A percentile compares a stretch with the other conserved stretches of the same genome.
Conservation (phyloP, 441 rosid species). For the Brassica hybrid region DNA sequence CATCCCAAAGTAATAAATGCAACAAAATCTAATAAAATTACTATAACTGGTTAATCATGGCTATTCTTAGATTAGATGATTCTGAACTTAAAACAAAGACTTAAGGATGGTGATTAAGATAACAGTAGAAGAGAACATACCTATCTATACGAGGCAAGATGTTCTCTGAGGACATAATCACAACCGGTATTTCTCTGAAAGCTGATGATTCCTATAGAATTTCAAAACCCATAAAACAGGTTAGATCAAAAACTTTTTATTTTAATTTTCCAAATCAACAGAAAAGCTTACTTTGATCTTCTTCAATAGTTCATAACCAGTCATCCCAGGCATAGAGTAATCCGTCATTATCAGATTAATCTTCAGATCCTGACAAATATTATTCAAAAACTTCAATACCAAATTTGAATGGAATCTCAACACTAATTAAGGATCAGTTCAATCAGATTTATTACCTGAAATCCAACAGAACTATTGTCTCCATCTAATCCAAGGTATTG, state of each 20-base stretch:
- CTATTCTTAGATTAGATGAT: background rate
- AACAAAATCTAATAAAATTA: conserved; percentile 15
- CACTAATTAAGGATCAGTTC: background rate
- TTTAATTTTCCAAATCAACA: background rate
- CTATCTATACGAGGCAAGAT: conserved; percentile 84
- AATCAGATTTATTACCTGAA: conserved; percentile 38
- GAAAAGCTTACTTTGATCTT: conserved; percentile 64
- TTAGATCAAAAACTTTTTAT: conserved; percentile 10
- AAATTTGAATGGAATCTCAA: conserved; percentile 8
- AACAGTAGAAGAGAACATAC: conserved; percentile 40
- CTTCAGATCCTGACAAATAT: conserved; percentile 57
- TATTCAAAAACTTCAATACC: background rate
- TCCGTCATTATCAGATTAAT: conserved; percentile 88
- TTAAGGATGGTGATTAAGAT: background rate
- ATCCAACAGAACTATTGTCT: conserved; percentile 47
- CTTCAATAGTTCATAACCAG: conserved; percentile 85
- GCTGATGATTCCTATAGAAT: conserved; percentile 70
- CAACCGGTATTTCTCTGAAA: conserved; percentile 82
- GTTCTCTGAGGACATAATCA: conserved; percentile 93
- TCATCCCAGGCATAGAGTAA: conserved; percentile 95
- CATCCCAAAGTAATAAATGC: conserved; percentile 27
- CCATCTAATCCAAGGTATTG: conserved; percentile 78
- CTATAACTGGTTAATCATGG: conserved; percentile 10
- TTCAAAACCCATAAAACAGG: background rate
- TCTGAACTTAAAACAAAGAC: background rate